Conservation (phyloP, 1,284 basidiomycete species). For the Pseudozyma sp. region DNA sequence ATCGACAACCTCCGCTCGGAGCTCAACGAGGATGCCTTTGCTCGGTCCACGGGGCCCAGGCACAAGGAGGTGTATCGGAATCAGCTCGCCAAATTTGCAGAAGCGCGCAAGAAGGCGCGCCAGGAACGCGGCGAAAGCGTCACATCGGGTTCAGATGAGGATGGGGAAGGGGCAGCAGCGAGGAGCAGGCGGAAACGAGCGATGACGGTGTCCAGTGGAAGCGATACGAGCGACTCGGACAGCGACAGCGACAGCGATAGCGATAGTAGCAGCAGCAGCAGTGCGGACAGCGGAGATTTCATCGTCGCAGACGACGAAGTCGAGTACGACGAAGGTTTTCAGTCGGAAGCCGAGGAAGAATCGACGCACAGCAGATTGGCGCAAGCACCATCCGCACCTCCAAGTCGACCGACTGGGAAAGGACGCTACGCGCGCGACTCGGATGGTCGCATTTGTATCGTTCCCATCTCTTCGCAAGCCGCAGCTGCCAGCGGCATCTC, state of each 20-base stretch:
- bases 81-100: conserved; percentile 28
- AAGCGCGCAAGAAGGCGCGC: conserved; percentile 32
- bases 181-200: conserved; percentile 2
- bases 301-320: conserved; percentile 42
- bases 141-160: conserved; percentile 7
- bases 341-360: conserved; percentile 1
- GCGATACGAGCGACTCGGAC: conserved; percentile 3
- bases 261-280: conserved; percentile 14
- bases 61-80: conserved; percentile 41
- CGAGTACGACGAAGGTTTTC: conserved; percentile 36
- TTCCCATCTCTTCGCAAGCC: conserved; percentile 14
- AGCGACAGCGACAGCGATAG: conserved; percentile 8
- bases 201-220: conserved; percentile 6
- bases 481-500: not conserved
- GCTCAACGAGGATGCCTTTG: conserved; percentile 53
- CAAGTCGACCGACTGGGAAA: too few species aligned
- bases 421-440: conserved; percentile 9
- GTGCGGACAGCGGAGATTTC: conserved; percentile 23
- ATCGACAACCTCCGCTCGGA: conserved; percentile 40
- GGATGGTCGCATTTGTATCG: conserved; percentile 20
- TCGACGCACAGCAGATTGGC: not conserved
- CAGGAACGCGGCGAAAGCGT: conserved; percentile 21
- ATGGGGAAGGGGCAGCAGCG: conserved; percentile 1
- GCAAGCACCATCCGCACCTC: not conserved
- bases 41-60: conserved; percentile 33